Evolutionary conservation across 805 yeast genomes (phyloP), one percentile per base, ranked within the genome.

Genomic region (Isabelozyma heimii): DNA sequence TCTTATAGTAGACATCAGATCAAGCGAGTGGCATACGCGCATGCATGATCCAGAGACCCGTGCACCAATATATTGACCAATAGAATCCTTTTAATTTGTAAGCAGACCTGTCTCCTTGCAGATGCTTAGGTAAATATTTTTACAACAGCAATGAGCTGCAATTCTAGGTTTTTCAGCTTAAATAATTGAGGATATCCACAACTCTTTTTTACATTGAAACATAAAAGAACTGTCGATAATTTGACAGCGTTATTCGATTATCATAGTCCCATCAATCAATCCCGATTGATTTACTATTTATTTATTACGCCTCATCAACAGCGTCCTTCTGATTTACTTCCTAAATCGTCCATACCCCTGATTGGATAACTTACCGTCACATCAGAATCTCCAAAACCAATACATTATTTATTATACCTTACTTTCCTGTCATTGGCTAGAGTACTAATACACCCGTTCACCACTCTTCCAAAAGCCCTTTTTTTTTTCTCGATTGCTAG

Each of bases 21-120:
- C 24, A 20, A 20, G 6, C 4, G 6, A 6, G 4, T 20, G 24
- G 24, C 24, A 20, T 2, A 20, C 24, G 24, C 24, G 24, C 24
- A 3, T 20, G 24, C 3, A 20, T 20, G 24, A 20, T 20, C 24
- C 4, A 1, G 35, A 30, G n/a, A 30, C n/a, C 35, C 35, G 35
- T 30, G 35, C 35, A 9, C n/a, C 35, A 30, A 3, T n/a, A 14
- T 3, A 10, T 38, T 8, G 16, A 10, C 20, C 20, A 40, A 40
- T 16, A 13, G 3, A 8, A 38, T 16, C 24, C 2, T 13, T 13
- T 15, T 27, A 26, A n/a, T 37, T 45, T 45, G 39, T 15, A 39
- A 37, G 39, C 33, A 33, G 28, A 28, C n/a, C 16, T 33, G 48
- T 46, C 33, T 40, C 37, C 28, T 42, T n/a, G n/a, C 35, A 13